Evolutionary conservation across 208 protist species (phyloP), one percentile per base, ranked within the genome.

Genomic region (Novymonas esmeraldas): DNA sequence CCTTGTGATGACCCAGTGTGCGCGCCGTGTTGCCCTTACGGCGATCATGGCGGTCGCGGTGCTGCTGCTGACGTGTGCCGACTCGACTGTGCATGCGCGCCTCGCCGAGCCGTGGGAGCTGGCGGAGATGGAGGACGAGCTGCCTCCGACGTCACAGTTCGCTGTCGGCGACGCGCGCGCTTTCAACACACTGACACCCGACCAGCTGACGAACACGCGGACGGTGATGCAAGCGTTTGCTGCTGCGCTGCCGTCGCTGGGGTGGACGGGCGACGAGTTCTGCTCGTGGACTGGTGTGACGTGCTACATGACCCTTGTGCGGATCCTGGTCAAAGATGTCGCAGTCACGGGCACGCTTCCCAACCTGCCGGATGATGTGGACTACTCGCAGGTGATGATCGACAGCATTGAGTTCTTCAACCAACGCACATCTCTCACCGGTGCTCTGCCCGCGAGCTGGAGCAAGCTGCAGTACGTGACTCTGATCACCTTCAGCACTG

Each of bases 181-280:
- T n/a, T n/a, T n/a, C n/a, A n/a, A n/a, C n/a, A n/a, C n/a, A n/a
- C n/a, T n/a, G n/a, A n/a, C n/a, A n/a, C n/a, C n/a, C n/a, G 26
- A 10, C 3, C 31, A 60, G 55, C 20, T 9, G 34, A 18, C 0
- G 55, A 46, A 60, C 24, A 60, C 55, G 22, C 55, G 33, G 38
- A 46, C 36, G 33, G 55, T 60, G 55, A 11, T 60, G 31, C 55
- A 14, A 26, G 55, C 55, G 36, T 60, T 60, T 22, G 55, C 34
- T 24, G 22, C 36, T 33, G 55, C 55, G 20, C 2, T 60, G 31
- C 55, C 55, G 0, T 41, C 36, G 20, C 36, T 60, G 31, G 38
- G 38, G 55, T 60, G 55, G 55, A 31, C 20, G 5, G 55, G 55
- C 2, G 1, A 6, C 13, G 36, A 60, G n/a, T 60, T 60, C 26